These are phyloP conservation scores for Eucalyptus regnans DNA, from an alignment of 345 rosid genomes.

Conservation along the genomic window DNA sequence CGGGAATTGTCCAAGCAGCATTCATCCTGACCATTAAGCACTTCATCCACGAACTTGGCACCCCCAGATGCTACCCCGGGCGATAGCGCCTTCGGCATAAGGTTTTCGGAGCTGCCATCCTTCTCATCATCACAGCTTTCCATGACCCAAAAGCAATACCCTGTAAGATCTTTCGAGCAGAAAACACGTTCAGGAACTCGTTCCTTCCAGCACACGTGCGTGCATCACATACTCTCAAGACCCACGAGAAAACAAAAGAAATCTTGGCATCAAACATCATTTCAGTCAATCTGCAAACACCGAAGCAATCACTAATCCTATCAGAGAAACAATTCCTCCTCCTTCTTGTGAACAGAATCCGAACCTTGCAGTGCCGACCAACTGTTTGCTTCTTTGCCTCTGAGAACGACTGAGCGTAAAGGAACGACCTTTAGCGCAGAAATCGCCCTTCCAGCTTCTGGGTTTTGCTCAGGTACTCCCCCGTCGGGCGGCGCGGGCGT, in stretches of 20 bases:
- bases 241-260: not conserved
- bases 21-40: slow-evolving; percentile 54
- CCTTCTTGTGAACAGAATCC: not conserved
- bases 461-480: not conserved
- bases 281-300: not conserved
- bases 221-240: not conserved
- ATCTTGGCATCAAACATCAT: not conserved
- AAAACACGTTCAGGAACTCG: not conserved
- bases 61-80: slow-evolving; percentile 23
- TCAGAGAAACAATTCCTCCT: not conserved
- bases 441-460: not conserved
- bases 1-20: slow-evolving; percentile 70
- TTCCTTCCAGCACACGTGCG: not conserved
- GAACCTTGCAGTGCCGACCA: not conserved
- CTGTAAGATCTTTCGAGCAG: not conserved
- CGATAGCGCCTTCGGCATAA: slow-evolving; percentile 29
- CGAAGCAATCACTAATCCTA: not conserved
- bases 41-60: slow-evolving; percentile 69
- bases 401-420: not conserved
- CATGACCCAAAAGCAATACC: slow-evolving; percentile 6
- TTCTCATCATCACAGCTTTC: slow-evolving; percentile 48
- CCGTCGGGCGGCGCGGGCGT: not conserved
- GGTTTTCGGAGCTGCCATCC: slow-evolving; percentile 22
- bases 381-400: not conserved
- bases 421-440: not conserved